Conservation (phyloP, 768 basidiomycete genomes). For the Ramaria sp. region DNA sequence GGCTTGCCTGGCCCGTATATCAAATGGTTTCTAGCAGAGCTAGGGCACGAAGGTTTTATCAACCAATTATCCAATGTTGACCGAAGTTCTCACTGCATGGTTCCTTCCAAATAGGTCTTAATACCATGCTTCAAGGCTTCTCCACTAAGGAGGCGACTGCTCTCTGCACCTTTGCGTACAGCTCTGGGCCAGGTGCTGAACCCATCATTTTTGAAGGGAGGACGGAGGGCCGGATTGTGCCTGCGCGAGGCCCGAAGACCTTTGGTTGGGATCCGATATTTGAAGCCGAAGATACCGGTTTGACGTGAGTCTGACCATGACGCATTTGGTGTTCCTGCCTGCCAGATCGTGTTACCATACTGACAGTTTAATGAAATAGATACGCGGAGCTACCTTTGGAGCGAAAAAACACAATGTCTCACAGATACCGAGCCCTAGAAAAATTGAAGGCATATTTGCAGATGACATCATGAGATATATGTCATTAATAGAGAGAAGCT, state of each 20-base stretch:
- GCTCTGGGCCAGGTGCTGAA: slow-evolving; percentile 67
- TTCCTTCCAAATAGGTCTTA: slow-evolving; percentile 44
- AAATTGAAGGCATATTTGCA: slow-evolving; percentile 44
- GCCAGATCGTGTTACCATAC: not conserved
- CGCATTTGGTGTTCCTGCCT: not conserved
- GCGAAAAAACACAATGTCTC: slow-evolving; percentile 64
- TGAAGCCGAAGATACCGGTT: slow-evolving; percentile 60
- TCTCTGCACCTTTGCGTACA: slow-evolving; percentile 94
- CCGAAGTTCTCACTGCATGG: not conserved
- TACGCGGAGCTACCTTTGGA: slow-evolving; percentile 68
- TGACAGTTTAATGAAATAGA: slow-evolving; percentile 20
- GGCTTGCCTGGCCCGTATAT: slow-evolving; percentile 97
- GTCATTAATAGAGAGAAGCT: not conserved
- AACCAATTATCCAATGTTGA: not conserved
- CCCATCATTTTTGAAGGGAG: slow-evolving; percentile 80
- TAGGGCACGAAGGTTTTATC: slow-evolving; percentile 72
- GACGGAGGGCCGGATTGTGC: slow-evolving; percentile 85
- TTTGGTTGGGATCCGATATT: slow-evolving; percentile 95
- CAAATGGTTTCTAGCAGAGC: slow-evolving; percentile 75
- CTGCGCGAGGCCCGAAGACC: slow-evolving; percentile 59
- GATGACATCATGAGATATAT: not conserved
- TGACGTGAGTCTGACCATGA: slow-evolving; percentile 46
- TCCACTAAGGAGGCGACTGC: slow-evolving; percentile 73
- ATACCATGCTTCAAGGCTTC: slow-evolving; percentile 68
- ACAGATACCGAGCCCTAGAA: slow-evolving; percentile 63